Conservation (phyloP, 208 protist species). For the Herpetomonas tarakana region DNA sequence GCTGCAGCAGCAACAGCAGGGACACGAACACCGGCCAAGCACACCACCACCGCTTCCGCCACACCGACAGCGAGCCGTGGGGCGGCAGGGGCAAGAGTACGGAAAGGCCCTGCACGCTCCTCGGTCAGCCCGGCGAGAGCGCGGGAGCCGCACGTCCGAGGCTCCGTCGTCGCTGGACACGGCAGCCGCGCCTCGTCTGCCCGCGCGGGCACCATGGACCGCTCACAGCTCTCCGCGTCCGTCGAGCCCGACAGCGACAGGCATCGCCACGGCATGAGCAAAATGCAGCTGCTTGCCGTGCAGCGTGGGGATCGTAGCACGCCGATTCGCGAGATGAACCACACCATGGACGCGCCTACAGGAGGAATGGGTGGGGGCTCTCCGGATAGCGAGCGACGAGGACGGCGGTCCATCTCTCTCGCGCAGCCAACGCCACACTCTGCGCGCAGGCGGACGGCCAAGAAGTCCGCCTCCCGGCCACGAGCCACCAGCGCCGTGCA, state of each 20-base stretch:
- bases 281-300: conserved; percentile 3
- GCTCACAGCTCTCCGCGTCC: neutral
- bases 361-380: neutral
- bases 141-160: too few species aligned
- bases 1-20: too few species aligned
- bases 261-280: conserved; percentile 1
- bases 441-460: neutral
- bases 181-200: neutral
- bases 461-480: neutral
- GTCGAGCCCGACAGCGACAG: neutral
- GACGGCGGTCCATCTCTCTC: neutral
- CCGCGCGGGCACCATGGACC: neutral
- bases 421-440: neutral
- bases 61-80: too few species aligned
- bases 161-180: too few species aligned
- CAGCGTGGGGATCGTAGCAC: neutral
- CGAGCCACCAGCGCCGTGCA: too few species aligned
- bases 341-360: neutral
- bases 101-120: neutral
- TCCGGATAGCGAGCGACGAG: neutral
- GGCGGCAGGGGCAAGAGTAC: too few species aligned
- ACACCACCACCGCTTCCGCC: too few species aligned
- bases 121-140: neutral
- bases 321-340: neutral
- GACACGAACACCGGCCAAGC: too few species aligned